Conservation (phyloP, 1,284 basidiomycete species). For the Heterobasidion annosum region DNA sequence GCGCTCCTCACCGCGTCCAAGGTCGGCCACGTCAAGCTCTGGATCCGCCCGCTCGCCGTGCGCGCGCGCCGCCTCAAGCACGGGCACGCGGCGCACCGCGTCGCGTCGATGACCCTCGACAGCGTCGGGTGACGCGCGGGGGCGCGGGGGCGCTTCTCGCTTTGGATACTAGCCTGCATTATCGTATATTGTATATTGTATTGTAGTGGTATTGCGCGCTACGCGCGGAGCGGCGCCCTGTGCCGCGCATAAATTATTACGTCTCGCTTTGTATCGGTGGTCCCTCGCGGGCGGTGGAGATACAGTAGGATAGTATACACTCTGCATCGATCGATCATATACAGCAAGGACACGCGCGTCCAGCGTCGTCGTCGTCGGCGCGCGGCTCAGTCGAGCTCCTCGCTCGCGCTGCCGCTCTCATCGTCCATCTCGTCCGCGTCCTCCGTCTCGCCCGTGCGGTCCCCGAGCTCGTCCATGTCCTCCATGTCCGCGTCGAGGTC, state of each 20-base stretch:
- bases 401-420: background rate
- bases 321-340: too few species aligned
- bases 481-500: constrained; percentile 65
- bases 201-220: too few species aligned
- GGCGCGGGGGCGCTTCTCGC: background rate
- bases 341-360: too few species aligned
- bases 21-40: constrained; percentile 69
- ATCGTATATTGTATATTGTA: background rate
- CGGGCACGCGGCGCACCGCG: constrained; percentile 1
- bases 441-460: constrained; percentile 24
- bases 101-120: background rate
- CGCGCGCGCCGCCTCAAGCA: constrained; percentile 19
- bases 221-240: too few species aligned
- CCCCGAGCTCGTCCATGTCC: constrained; percentile 55
- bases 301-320: too few species aligned
- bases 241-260: too few species aligned
- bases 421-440: constrained; percentile 28
- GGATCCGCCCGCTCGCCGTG: constrained; percentile 67
- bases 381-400: too few species aligned
- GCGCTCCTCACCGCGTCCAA: constrained; percentile 73
- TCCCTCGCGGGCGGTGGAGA: too few species aligned
- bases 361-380: too few species aligned
- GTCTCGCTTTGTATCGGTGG: too few species aligned
- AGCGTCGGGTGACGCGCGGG: background rate
- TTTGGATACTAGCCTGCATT: background rate